Base-by-base conservation (phyloP, 148 eudicot genomes). In the Heliosperma pusillum region DNA sequence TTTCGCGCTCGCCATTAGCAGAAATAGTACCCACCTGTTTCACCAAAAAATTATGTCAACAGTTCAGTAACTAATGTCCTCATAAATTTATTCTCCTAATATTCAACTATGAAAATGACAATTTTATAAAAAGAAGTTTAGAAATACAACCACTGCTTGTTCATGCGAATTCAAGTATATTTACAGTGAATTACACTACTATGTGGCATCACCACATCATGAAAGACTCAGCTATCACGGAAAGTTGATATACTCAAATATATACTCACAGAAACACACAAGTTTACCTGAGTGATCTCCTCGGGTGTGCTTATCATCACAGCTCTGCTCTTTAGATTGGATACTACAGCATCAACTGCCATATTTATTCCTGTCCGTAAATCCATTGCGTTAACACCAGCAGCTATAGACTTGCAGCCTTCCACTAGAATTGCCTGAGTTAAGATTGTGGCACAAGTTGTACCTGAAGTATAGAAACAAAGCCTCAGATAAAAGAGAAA, bases 401-500 rank as follows among this genome's bases (percentile, higher is more conserved):
- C 84, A 62, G 97, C 91, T 40, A 90, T 88, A 66, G 94, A 90
- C 74, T 92, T 95, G 89, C 92, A 95, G 63, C 99, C 99, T 87
- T 95, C 99, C 68, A 73, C 79, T 78, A 90, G 85, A 71, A 95
- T 95, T 72, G 97, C 92, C 77, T 95, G 99, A 76, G 99, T 87
- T 79, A 95, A 80, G 74, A 95, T 93, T 8, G 97, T 95, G 52
- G 99, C 99, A 87, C 99, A 95, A 36, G 99, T 95, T 40, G 99
- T 95, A 77, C 99, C 99, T 95, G 86, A 66, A 79, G 47, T 75
- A 78, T 67, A 60, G 17, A 26, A 61, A 57, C 22, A 40, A 68
- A 21, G 44, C 53, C 25, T 73, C 44, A 73, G 50, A 45, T 65
- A 44, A 74, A 44, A 75, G 74, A 59, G 40, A 45, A 50, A 15